phyloP scores from a whole-genome alignment of 768 basidiomycete species.

The Tulasnella sp. region DNA sequence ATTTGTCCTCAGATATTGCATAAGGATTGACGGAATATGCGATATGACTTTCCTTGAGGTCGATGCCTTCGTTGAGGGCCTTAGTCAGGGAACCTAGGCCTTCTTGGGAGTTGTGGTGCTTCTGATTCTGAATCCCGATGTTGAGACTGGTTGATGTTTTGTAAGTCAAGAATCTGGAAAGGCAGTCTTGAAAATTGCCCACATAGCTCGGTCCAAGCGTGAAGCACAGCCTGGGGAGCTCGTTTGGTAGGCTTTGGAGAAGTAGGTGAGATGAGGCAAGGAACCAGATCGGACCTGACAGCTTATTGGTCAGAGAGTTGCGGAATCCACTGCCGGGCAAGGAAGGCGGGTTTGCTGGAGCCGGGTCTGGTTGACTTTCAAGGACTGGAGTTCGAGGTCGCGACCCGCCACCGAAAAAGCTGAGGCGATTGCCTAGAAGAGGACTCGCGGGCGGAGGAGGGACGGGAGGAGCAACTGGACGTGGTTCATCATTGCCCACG shows the following conservation, averaged over 20 bases:
- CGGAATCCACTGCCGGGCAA: background rate
- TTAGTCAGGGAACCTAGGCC: constrained; percentile 38
- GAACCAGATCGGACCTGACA: constrained; percentile 24
- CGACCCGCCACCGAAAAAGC: constrained; percentile 56
- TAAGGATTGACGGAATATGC: constrained; percentile 29
- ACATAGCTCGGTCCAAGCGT: constrained; percentile 77
- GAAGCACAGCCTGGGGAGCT: constrained; percentile 68
- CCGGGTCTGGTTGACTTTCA: constrained; percentile 38
- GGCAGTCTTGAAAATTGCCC: constrained; percentile 68
- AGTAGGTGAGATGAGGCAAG: constrained; percentile 28
- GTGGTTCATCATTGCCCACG: constrained; percentile 50
- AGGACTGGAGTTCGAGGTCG: constrained; percentile 15
- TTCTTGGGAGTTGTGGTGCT: constrained; percentile 33
- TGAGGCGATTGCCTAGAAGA: constrained; percentile 66
- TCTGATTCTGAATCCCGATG: constrained; percentile 56
- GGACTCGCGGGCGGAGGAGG: constrained; percentile 36
- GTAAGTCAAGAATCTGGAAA: constrained; percentile 76
- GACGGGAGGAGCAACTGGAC: constrained; percentile 33
- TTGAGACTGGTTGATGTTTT: constrained; percentile 79
- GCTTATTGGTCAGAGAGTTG: background rate
- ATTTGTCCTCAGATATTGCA: constrained; percentile 8
- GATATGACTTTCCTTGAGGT: constrained; percentile 30
- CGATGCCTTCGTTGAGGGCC: constrained; percentile 44
- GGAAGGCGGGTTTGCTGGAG: background rate
- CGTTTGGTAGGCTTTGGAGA: constrained; percentile 42